Evolutionary conservation across 176 grass and related monocot genomes (phyloP).

Genomic region (Aegilops longissima): DNA sequence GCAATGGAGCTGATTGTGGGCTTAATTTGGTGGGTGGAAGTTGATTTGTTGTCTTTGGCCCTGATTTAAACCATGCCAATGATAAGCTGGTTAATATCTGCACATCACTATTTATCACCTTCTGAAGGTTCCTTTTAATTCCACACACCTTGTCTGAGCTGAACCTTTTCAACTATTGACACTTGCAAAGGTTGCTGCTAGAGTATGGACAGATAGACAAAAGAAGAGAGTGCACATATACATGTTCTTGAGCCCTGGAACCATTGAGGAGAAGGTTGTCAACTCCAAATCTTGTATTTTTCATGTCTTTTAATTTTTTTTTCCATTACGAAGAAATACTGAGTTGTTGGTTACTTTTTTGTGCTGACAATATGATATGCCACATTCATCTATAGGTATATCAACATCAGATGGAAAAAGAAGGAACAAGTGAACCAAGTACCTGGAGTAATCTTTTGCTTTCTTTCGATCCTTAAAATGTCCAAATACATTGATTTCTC

Average conservation of each 20-base stretch:
- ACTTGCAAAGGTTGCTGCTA: constrained; percentile 82
- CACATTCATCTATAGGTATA: no score
- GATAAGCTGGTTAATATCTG: constrained; percentile 51
- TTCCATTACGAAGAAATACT: no score
- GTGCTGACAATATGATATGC: no score
- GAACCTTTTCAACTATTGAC: constrained; percentile 1
- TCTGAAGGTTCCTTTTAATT: background rate
- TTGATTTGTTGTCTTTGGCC: no score
- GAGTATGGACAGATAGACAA: constrained; percentile 98
- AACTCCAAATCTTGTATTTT: constrained; percentile 31
- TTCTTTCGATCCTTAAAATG: background rate
- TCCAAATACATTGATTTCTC: no score
- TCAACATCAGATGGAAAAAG: no score
- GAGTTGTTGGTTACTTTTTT: no score
- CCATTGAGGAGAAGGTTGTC: constrained; percentile 94
- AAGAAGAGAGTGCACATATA: constrained; percentile 99
- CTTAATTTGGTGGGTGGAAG: no score
- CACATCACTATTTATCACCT: constrained; percentile 8
- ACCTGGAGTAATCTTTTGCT: background rate
- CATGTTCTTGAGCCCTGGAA: constrained; percentile 95
- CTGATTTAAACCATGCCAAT: constrained; percentile 39
- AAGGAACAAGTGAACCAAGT: no score
- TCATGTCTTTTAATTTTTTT: background rate
- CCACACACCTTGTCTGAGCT: background rate
- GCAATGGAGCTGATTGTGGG: no score